phyloP scores from a whole-genome alignment of 352 stramenopile genomes.

The Sclerospora graminicola region DNA sequence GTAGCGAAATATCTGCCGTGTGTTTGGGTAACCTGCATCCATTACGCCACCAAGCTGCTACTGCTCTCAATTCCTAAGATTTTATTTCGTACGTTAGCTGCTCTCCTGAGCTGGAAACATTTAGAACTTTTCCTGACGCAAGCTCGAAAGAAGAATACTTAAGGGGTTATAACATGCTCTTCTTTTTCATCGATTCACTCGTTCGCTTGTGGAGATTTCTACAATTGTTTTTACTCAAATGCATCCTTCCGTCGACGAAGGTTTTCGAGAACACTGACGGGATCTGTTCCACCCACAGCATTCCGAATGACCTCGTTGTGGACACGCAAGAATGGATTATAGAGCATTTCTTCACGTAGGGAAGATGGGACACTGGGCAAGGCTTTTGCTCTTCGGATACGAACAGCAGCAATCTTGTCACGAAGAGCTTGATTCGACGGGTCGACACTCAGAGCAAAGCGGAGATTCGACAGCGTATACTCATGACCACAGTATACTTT shows the following conservation, averaged over 20 bases:
- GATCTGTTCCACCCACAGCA: slow-evolving; percentile 64
- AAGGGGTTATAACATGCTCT: too few relatives aligned
- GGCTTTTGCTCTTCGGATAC: slow-evolving; percentile 66
- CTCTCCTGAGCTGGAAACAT: background rate
- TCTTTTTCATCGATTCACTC: too few relatives aligned
- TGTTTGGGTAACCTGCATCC: slow-evolving; percentile 22
- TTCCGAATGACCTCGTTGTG: slow-evolving; percentile 78
- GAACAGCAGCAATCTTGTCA: slow-evolving; percentile 80
- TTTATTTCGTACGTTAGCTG: slow-evolving; percentile 5
- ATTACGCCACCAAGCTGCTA: slow-evolving; percentile 18
- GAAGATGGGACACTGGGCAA: slow-evolving; percentile 89
- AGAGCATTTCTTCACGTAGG: slow-evolving; percentile 78
- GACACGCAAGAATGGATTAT: slow-evolving; percentile 81
- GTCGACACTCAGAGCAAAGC: slow-evolving; percentile 90
- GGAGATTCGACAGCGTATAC: slow-evolving; percentile 91
- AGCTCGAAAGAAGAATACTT: too few relatives aligned
- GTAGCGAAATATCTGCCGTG: slow-evolving; percentile 23
- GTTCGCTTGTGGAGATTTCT: background rate
- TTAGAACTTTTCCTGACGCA: background rate
- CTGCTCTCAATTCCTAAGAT: slow-evolving; percentile 17
- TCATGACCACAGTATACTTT: slow-evolving; percentile 86
- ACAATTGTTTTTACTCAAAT: slow-evolving; percentile 52
- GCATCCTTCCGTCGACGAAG: slow-evolving; percentile 68
- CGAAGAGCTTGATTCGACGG: slow-evolving; percentile 81
- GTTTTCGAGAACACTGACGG: slow-evolving; percentile 72